Percentiles rank a stretch among this genome's conserved stretches.
Conservation (phyloP, 2,329 filamentous ascomycete species). For the Aspergillus sp. region DNA sequence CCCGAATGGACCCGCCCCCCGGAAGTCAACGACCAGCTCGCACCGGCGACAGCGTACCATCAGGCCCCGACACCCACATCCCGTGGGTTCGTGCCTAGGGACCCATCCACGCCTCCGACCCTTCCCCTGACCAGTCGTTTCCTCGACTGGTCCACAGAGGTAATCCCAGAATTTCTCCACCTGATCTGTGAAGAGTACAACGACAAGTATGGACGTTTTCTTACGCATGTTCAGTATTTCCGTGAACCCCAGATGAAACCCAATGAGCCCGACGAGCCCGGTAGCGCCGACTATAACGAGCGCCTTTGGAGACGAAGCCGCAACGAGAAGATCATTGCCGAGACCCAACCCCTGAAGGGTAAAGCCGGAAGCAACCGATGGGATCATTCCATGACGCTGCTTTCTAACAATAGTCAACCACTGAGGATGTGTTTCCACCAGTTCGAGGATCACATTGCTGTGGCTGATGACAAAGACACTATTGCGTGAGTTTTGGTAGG, state of each 20-base stretch:
- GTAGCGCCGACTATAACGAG: slow-evolving; percentile 93
- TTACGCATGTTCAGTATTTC: slow-evolving; percentile 65
- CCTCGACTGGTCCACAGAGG: slow-evolving; percentile 89
- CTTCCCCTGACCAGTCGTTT: slow-evolving; percentile 82
- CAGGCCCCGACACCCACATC: slow-evolving; percentile 76
- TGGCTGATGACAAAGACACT: slow-evolving; percentile 88
- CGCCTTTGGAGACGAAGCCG: slow-evolving; percentile 87
- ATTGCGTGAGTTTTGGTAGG: slow-evolving; percentile 54
- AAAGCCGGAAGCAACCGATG: slow-evolving; percentile 81
- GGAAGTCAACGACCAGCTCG: slow-evolving; percentile 69
- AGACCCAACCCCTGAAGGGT: slow-evolving; percentile 91
- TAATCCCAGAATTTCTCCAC: slow-evolving; percentile 28
- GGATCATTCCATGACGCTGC: slow-evolving; percentile 77
- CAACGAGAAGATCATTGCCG: slow-evolving; percentile 87
- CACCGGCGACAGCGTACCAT: slow-evolving; percentile 68
- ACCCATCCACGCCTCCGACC: slow-evolving; percentile 55
- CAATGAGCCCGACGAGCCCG: slow-evolving; percentile 91
- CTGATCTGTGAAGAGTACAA: slow-evolving; percentile 10
- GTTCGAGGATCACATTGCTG: slow-evolving; percentile 92
- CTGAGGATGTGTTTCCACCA: slow-evolving; percentile 95
- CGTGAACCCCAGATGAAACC: slow-evolving; percentile 97
- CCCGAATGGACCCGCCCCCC: slow-evolving; percentile 64
- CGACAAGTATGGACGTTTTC: slow-evolving; percentile 18
- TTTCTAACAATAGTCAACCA: slow-evolving; percentile 87
- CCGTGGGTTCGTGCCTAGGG: slow-evolving; percentile 66